A percentile compares a stretch with the other conserved stretches of the same genome.
These are phyloP conservation scores for Pseudisothecium myosuroides DNA, from an alignment of 225 moss, liverwort and hornwort genomes.

Conservation along the genomic window DNA sequence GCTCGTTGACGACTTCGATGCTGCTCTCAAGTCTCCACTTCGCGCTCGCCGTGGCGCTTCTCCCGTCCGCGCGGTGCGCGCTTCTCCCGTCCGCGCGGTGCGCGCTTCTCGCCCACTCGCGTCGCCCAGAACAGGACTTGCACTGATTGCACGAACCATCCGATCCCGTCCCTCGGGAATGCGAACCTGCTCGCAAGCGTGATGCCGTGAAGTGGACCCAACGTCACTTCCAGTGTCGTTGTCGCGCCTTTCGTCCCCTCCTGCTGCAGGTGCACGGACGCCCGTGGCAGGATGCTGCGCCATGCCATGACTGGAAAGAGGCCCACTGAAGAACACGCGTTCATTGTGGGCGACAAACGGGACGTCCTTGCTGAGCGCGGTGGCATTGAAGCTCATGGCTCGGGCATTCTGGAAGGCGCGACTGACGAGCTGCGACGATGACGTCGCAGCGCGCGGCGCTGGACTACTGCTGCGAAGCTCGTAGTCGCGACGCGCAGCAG, in stretches of 20 bases:
- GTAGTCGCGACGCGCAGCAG: slow-evolving; percentile 27
- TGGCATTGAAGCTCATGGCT: slow-evolving; percentile 40
- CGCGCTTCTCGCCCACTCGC: not conserved
- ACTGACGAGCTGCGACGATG: slow-evolving; percentile 9
- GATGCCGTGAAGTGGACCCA: not conserved
- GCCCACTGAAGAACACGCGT: slow-evolving; percentile 38
- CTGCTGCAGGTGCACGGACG: not conserved
- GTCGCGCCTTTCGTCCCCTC: not conserved
- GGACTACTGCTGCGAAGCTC: slow-evolving; percentile 40
- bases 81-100: not conserved
- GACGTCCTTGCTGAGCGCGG: not conserved
- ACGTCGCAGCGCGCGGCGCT: not conserved
- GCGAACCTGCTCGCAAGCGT: not conserved
- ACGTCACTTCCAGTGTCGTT: not conserved
- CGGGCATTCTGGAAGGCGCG: slow-evolving; percentile 39
- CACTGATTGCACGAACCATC: not conserved
- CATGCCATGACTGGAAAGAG: slow-evolving; percentile 11
- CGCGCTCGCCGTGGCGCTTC: not conserved
- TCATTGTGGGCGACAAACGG: slow-evolving; percentile 1
- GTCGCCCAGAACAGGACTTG: not conserved
- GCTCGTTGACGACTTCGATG: not conserved
- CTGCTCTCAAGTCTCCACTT: slow-evolving; percentile 11
- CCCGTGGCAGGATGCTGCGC: not conserved
- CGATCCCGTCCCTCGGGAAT: not conserved
- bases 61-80: not conserved